These are phyloP conservation scores for Teunomyces panamensis DNA, from an alignment of 805 yeast species.

Conservation along the genomic window DNA sequence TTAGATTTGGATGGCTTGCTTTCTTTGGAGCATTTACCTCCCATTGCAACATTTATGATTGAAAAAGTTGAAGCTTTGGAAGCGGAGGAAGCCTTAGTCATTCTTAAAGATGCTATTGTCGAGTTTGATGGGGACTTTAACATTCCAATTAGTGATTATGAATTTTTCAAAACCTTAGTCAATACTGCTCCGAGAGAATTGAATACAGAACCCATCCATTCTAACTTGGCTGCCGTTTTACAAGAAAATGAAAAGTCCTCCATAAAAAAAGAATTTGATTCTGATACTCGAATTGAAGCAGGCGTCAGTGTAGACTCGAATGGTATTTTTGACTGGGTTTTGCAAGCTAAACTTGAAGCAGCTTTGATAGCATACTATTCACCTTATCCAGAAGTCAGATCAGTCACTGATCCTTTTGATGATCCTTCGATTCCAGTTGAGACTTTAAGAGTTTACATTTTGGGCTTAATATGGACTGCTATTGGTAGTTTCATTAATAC, in stretches of 20 bases:
- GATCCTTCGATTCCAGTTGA: constrained; percentile 31
- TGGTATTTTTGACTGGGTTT: constrained; percentile 27
- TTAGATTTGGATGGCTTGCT: constrained; percentile 24
- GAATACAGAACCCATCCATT: neutral
- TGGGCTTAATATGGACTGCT: constrained; percentile 53
- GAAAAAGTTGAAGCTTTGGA: constrained; percentile 35
- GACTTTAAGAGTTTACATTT: constrained; percentile 49
- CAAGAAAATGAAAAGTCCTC: neutral
- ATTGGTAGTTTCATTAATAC: constrained; percentile 54
- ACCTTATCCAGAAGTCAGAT: constrained; percentile 40
- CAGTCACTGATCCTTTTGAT: constrained; percentile 39
- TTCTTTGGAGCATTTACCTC: constrained; percentile 27
- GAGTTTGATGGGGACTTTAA: constrained; percentile 40
- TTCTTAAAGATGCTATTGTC: constrained; percentile 36
- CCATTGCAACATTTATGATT: constrained; percentile 35
- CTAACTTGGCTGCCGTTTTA: neutral
- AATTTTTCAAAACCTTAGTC: constrained; percentile 20
- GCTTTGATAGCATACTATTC: constrained; percentile 37
- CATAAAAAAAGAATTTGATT: constrained; percentile 12
- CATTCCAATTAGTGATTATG: constrained; percentile 26
- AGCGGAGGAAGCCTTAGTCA: constrained; percentile 36
- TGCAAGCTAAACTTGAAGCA: constrained; percentile 38
- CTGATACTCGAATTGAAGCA: constrained; percentile 9
- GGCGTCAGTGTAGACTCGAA: neutral
- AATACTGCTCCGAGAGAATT: neutral